Conservation (phyloP, 2,329 filamentous ascomycete genomes). For the Monilinia fructigena region DNA sequence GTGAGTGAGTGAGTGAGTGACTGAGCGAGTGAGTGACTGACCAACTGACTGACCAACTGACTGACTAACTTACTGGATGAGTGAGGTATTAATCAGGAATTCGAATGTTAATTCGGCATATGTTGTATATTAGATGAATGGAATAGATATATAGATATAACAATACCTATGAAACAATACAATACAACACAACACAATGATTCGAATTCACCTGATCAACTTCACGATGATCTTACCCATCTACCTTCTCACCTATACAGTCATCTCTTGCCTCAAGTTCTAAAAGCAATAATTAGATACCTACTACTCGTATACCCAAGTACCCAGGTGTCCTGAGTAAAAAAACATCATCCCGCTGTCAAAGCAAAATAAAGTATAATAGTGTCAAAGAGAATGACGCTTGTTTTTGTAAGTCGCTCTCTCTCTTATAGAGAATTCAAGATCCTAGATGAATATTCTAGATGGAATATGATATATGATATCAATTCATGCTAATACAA, state of each 20-base stretch:
- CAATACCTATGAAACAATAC: not conserved
- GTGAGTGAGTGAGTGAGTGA: not conserved
- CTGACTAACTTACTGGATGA: no score
- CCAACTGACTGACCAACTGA: no score
- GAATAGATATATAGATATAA: no score
- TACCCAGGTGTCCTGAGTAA: not conserved
- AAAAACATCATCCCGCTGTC: slow-evolving; percentile 7
- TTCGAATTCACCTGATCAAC: not conserved
- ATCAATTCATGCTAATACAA: not conserved
- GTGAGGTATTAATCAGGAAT: no score
- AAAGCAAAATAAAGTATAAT: not conserved
- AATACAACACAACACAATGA: not conserved
- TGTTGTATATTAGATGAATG: no score
- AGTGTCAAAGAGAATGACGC: not conserved
- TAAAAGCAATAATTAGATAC: not conserved
- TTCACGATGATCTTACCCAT: not conserved
- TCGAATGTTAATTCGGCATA: not conserved
- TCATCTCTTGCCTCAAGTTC: not conserved
- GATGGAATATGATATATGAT: not conserved
- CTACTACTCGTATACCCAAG: no score
- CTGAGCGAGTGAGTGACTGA: not conserved
- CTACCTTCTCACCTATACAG: no score
- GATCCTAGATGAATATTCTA: no score
- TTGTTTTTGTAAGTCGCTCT: not conserved
- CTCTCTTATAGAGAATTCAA: not conserved